A percentile compares a stretch with the other conserved stretches of the same genome.
These are phyloP conservation scores for Pleurotus citrinopileatus DNA, from an alignment of 768 basidiomycete genomes.

Conservation along the genomic window DNA sequence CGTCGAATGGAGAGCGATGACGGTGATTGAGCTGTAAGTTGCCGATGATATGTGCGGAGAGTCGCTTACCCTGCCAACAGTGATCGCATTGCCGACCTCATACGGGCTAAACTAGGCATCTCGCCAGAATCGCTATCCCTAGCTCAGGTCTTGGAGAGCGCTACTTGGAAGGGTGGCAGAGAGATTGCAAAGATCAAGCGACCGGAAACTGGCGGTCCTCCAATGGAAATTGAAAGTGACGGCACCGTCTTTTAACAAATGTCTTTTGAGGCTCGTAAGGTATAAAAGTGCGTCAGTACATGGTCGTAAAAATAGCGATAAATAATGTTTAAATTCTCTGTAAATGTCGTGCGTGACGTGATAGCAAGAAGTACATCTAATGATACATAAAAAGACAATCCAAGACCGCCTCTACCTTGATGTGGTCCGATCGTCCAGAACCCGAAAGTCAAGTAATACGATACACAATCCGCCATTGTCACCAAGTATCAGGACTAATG, in stretches of 20 bases:
- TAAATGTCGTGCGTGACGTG: neutral
- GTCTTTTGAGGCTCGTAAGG: neutral
- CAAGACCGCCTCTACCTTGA: conserved; percentile 2
- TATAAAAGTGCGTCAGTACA: conserved; percentile 4
- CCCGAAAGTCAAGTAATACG: neutral
- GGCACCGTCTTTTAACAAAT: conserved; percentile 12
- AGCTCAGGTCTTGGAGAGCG: conserved; percentile 92
- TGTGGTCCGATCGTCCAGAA: conserved; percentile 1
- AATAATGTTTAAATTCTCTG: conserved; percentile 1
- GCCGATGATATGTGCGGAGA: neutral
- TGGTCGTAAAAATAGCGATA: conserved; percentile 2
- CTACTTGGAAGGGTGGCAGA: conserved; percentile 96
- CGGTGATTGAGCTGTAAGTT: conserved; percentile 85
- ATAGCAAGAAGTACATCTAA: conserved; percentile 8
- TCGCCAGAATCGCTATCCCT: conserved; percentile 41
- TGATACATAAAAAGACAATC: conserved; percentile 2
- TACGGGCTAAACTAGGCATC: conserved; percentile 69
- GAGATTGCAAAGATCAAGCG: conserved; percentile 84
- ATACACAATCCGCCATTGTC: neutral
- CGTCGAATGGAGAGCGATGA: conserved; percentile 96
- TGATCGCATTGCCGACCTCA: conserved; percentile 83
- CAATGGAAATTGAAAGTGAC: conserved; percentile 42
- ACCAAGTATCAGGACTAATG: conserved; percentile 8
- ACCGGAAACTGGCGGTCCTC: conserved; percentile 68
- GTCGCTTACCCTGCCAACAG: conserved; percentile 21